These are phyloP conservation scores for Pulveroboletus sp. DNA, from an alignment of 768 basidiomycete genomes.

Conservation along the genomic window DNA sequence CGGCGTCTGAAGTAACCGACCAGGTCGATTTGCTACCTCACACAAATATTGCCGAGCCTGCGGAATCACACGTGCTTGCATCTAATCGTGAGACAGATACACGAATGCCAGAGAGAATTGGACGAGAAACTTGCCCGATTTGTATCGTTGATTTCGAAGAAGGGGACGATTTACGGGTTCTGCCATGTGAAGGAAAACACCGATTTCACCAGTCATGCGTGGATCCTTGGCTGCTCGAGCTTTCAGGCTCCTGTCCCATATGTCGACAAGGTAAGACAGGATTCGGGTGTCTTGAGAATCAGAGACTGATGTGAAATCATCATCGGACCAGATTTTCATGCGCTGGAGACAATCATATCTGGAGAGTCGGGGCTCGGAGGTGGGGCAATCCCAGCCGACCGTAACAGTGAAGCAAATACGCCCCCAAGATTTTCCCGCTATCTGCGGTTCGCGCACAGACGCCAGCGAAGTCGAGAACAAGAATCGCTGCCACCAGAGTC, in stretches of 20 bases:
- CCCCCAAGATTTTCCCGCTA: constrained; percentile 52
- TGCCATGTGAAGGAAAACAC: constrained; percentile 92
- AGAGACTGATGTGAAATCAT: neutral
- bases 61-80: neutral
- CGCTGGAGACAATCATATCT: constrained; percentile 57
- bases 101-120: constrained; percentile 62
- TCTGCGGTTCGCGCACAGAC: constrained; percentile 49
- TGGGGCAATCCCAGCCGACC: constrained; percentile 6
- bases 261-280: constrained; percentile 75
- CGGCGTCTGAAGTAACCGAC: constrained; percentile 3
- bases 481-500: constrained; percentile 13
- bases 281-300: neutral
- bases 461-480: constrained; percentile 41
- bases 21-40: constrained; percentile 3
- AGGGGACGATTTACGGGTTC: constrained; percentile 85
- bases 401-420: constrained; percentile 14
- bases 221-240: constrained; percentile 89
- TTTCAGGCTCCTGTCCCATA: constrained; percentile 88
- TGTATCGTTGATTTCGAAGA: constrained; percentile 94
- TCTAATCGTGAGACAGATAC: constrained; percentile 31
- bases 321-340: constrained; percentile 48
- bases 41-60: neutral
- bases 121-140: constrained; percentile 88
- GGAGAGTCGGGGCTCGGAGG: constrained; percentile 28
- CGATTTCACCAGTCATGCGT: constrained; percentile 88